Evolutionary conservation across 768 basidiomycete genomes (phyloP), one percentile per base, ranked within the genome.

Genomic region (Lactarius psammicola): DNA sequence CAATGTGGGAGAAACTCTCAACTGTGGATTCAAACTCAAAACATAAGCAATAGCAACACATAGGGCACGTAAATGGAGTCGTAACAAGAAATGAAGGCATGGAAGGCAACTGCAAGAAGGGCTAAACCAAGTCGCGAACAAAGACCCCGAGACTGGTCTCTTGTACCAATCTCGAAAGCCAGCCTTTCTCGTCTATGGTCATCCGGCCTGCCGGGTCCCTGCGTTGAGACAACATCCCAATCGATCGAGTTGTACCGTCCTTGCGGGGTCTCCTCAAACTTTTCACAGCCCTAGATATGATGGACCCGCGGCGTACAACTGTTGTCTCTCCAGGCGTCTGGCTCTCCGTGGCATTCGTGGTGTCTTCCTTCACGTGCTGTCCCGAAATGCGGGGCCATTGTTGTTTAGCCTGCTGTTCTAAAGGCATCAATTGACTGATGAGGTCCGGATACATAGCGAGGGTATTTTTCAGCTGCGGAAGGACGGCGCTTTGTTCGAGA

Each of bases 371-470:
- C 23, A 4, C 3, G 31, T 44, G 33, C 18, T 60, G 23, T 31
- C 31, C 30, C 20, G 51, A 28, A 10, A 33, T 26, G 34, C n/a
- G 46, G 2, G 28, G 31, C 67, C 67, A 60, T 11, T 28, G 53
- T 42, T 44, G 51, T 33, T 60, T 68, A 7, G 31, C 33, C 15
- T 65, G 62, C 20, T 65, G 28, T 9, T 68, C 66, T n/a, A 68
- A 49, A 3, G 66, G 66, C 51, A 60, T 42, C 28, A 68, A 55
- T 28, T 28, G 62, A 34, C 23, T 31, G 20, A 65, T 36, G 42
- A 68, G 66, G 20, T 68, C 61, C 36, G 66, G 66, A 46, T 60
- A 55, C 15, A 57, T 33, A 20, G 20, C 34, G 34, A 65, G 15
- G 42, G 55, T 53, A 10, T 40, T n/a, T 18, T 31, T 30, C 13